Conservation (phyloP, 164 flowering plant species). For the Brasenia schreberi region DNA sequence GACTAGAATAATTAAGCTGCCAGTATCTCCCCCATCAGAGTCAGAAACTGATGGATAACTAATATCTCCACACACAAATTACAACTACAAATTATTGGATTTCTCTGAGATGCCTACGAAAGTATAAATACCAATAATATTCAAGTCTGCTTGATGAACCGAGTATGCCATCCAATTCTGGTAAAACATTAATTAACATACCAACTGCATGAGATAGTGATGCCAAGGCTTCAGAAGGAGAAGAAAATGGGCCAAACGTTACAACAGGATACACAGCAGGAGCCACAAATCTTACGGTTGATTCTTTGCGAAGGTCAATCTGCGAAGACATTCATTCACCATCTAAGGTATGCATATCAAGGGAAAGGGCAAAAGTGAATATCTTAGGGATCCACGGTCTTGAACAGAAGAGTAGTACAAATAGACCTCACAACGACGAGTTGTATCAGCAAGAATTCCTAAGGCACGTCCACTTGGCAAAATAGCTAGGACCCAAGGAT, state of each 20-base stretch:
- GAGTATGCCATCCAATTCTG: too few relatives aligned
- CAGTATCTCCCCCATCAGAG: too few relatives aligned
- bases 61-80: too few relatives aligned
- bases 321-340: conserved; percentile 11
- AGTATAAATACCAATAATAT: too few relatives aligned
- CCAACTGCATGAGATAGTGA: conserved; percentile 77
- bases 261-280: conserved; percentile 62
- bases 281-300: conserved; percentile 45
- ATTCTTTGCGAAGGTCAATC: conserved; percentile 71
- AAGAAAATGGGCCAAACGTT: conserved; percentile 81
- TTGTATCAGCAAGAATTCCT: conserved; percentile 91
- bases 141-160: too few relatives aligned
- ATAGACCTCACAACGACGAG: conserved; percentile 72
- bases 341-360: neutral
- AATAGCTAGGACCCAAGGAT: conserved; percentile 92
- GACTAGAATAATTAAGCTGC: too few relatives aligned
- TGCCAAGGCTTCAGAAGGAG: conserved; percentile 54
- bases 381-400: neutral
- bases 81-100: too few relatives aligned
- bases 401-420: conserved; percentile 3
- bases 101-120: too few relatives aligned
- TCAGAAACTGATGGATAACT: too few relatives aligned
- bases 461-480: conserved; percentile 79
- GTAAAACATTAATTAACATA: too few relatives aligned
- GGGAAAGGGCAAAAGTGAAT: neutral